Evolutionary conservation across 352 stramenopile genomes (phyloP).

Genomic region (Globisporangium solare): DNA sequence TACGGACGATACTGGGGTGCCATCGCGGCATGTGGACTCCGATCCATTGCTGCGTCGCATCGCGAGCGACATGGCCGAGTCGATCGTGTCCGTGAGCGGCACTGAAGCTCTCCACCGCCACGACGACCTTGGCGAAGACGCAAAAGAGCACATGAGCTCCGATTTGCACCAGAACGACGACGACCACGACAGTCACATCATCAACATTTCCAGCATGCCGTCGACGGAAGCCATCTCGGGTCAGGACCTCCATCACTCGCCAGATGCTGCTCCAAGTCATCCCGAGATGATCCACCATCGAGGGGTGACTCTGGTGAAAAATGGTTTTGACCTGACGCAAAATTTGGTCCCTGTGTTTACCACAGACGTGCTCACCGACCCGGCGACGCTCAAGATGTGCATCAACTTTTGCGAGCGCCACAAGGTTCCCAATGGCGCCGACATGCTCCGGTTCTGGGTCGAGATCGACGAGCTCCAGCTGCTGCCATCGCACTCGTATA

Average conservation of each 20-base stretch:
- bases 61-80: neutral
- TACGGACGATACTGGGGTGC: neutral
- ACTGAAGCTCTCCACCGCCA: neutral
- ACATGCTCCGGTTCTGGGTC: slow-evolving; percentile 77
- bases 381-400: slow-evolving; percentile 70
- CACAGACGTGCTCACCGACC: slow-evolving; percentile 73
- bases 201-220: neutral
- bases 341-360: slow-evolving; percentile 77
- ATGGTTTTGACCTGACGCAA: slow-evolving; percentile 54
- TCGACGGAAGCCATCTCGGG: slow-evolving; percentile 3
- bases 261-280: neutral
- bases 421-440: slow-evolving; percentile 48
- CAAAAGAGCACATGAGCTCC: too few relatives aligned
- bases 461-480: slow-evolving; percentile 75
- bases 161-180: neutral
- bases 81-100: slow-evolving; percentile 4
- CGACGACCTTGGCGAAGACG: neutral
- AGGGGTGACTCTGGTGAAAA: slow-evolving; percentile 16
- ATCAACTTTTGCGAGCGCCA: slow-evolving; percentile 50
- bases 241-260: slow-evolving; percentile 2
- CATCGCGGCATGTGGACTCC: neutral
- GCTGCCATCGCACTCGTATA: slow-evolving; percentile 76
- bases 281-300: slow-evolving; percentile 12
- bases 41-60: neutral
- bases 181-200: neutral